Evolutionary conservation across 1,139 yeast species (phyloP), one percentile per base, ranked within the genome.

Genomic region (Taphrina deformans): DNA sequence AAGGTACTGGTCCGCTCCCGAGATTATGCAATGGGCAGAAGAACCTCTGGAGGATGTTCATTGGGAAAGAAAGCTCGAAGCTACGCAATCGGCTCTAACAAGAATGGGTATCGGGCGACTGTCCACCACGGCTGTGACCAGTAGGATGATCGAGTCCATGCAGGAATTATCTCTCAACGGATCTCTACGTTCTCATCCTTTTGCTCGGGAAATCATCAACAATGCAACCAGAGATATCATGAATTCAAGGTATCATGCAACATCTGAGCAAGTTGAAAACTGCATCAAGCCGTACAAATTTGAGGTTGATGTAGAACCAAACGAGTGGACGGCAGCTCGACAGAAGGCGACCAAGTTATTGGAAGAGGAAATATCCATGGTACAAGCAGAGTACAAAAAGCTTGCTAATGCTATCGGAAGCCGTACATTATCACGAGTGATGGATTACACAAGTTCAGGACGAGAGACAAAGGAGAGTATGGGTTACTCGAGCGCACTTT

Each of bases 201-300:
- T 88, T 77, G 96, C 96, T 0, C 85, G 85, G 70, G 83, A 85
- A 46, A 86, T 91, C 4, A 93, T 95, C 26, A 83, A 83, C 65
- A 96, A 91, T 55, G 96, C 97, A 0, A 96, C 97, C 0, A 82
- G 84, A 48, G 79, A 86, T 24, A 96, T 95, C 1, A 79, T 95
- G 68, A 85, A 86, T 68, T 79, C 88, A 44, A 85, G 93, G 69
- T 93, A 84, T 74, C 90, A 87, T 70, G 87, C 96, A 0, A 93
- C 99, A 0, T 96, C 99, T 0, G 99, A 95, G 74, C 99, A 95
- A 75, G 99, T 95, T 16, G 99, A 95, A 73, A 95, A 93, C 75
- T 92, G 98, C 78, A 92, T 95, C 73, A 95, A 95, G 75, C 99
- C 99, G 1, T 93, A 87, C 78, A 95, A 95, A 76, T 93, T 93